Percentiles rank a stretch among this genome's conserved stretches.
Evolutionary conservation across 352 stramenopile species (phyloP).

Genomic region (Pythium phragmitis): DNA sequence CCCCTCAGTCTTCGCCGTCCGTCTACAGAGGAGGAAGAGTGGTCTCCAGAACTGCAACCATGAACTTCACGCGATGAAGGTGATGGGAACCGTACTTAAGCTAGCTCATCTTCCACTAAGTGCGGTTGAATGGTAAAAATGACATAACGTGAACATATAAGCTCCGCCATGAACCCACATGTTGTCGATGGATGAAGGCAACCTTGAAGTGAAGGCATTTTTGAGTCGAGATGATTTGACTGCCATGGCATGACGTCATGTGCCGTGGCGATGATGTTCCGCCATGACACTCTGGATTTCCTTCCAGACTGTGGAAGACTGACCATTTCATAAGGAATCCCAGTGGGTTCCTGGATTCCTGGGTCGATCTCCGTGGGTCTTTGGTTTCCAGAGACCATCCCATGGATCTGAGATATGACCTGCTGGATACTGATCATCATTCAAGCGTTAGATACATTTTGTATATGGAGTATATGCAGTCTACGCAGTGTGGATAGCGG

Average conservation of each 20-base stretch:
- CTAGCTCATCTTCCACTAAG: not conserved
- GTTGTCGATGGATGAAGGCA: not conserved
- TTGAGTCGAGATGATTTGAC: not conserved
- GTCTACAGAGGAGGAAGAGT: slow-evolving; percentile 3
- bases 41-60: no score
- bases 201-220: slow-evolving; percentile 16
- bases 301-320: no score
- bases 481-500: not conserved
- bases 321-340: no score
- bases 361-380: no score
- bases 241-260: slow-evolving; percentile 20
- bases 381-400: no score
- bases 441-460: no score
- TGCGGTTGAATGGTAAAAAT: not conserved
- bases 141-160: slow-evolving; percentile 3
- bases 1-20: not conserved
- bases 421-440: no score
- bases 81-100: slow-evolving; percentile 13
- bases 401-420: no score
- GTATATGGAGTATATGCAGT: not conserved
- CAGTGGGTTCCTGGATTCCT: no score
- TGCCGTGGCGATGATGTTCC: not conserved
- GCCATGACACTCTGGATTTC: no score
- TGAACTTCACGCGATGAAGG: slow-evolving; percentile 10
- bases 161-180: not conserved